Base-by-base conservation (phyloP, 2,329 filamentous ascomycete species). In the Penicillium fuscoglaucum region DNA sequence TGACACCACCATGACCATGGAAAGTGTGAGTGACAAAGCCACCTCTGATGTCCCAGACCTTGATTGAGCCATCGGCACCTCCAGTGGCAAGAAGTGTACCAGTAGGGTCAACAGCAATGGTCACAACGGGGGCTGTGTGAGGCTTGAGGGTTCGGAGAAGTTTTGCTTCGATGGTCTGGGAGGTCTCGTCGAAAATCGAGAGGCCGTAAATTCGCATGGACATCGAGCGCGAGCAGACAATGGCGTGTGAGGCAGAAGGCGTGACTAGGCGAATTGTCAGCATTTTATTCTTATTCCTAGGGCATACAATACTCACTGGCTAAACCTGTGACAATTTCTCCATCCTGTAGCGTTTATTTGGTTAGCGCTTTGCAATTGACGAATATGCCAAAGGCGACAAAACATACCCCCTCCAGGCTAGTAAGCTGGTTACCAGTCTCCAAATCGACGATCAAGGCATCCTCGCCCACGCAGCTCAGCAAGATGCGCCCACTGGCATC, bases 11-110 rank as follows among this genome's bases (percentile, higher is more conserved):
- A 57, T 96, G 93, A 1, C 93, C 93, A 66, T 93, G 90, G 75
- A 99, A 96, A 0, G 91, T 96, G 76, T 99, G 95, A 29, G 96
- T 99, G 33, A 92, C 87, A 74, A 90, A 98, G 24, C 95, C 95
- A 45, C 88, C 91, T 50, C 83, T 82, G 59, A 99, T 91, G 76
- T 99, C 95, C 93, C 93, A 99, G 52, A 99, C 88, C 75, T 99
- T 99, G 68, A 98, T 90, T 0, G 90, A 86, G 26, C 95, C 95
- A 72, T 99, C 95, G 4, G 95, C 93, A 49, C 90, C 91, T 62
- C 96, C 95, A 17, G 93, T 98, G 17, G 93, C 95, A 44, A 99
- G 82, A 13, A 99, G 80, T 2, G 93, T 96, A 69, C 93, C 90
- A 1, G 93, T 96, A 54, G 86, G 83, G 73, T 99, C 95, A 61